Base-by-base conservation (phyloP, 371 early-diverging fungal genomes). In the Cokeromyces recurvatus region DNA sequence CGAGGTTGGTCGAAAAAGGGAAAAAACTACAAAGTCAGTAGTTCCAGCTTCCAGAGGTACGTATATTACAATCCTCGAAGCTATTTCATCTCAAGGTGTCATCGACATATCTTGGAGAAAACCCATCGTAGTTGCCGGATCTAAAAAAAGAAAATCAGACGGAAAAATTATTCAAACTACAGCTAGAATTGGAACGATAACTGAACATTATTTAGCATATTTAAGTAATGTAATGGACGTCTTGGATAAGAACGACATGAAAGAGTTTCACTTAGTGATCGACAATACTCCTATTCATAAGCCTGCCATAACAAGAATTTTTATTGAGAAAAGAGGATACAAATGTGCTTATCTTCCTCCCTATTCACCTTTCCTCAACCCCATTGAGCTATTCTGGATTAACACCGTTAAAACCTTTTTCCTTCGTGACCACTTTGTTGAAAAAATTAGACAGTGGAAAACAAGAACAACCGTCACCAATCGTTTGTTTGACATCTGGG, bases 81-180 rank as follows among this genome's bases (percentile, higher is more conserved):
- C 54, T 38, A 47, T 42, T 34, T 52, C 46, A 34, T 29, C 23
- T 24, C 34, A 40, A n/a, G 53, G 53, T 17, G 23, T 36, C 12
- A 40, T 47, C 34, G 47, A 46, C 36, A 41, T 53, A 14, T 46
- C 46, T 34, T 46, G 40, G 41, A 53, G 42, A 34, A 53, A 46
- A 34, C 53, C 46, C 17, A 38, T 38, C 38, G 24, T 40, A 24
- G 43, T 38, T 38, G 37, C 44, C 19, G 23, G 32, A 42, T 16
- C 44, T 25, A 44, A 51, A 24, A 44, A 43, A 32, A 51, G 44
- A 44, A 43, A 22, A 35, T 32, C 15, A 41, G 27, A 38, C 44
- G 32, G 31, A 12, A 47, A 17, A 17, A 22, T 24, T 19, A 20
- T 46, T 38, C 19, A 20, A 27, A 27, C 29, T 5, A 27, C 29